Conservation (phyloP, 1,139 yeast genomes). For the Suhomyces yuchorum region DNA sequence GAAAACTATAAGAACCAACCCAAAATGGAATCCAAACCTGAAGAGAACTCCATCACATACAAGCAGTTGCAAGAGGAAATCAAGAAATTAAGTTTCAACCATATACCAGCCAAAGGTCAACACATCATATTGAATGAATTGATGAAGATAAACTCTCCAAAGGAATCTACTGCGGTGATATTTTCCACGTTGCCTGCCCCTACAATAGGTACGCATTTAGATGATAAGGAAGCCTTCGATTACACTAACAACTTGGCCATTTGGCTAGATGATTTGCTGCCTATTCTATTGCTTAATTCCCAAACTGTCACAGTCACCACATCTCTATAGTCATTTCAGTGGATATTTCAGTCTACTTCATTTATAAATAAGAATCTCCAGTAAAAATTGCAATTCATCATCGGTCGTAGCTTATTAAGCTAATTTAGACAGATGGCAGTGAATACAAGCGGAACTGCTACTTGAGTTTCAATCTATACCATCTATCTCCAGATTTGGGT, state of each 20-base stretch:
- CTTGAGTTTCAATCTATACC: too few species aligned
- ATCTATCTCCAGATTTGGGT: not conserved
- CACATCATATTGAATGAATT: slow-evolving; percentile 84
- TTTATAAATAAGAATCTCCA: too few species aligned
- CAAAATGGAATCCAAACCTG: slow-evolving; percentile 2
- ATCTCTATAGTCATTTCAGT: slow-evolving; percentile 48
- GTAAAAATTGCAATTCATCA: too few species aligned
- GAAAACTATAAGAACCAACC: slow-evolving; percentile 13
- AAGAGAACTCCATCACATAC: slow-evolving; percentile 27
- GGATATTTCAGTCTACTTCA: not conserved
- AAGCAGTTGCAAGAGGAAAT: slow-evolving; percentile 43
- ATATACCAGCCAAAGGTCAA: slow-evolving; percentile 88
- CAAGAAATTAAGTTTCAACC: slow-evolving; percentile 64
- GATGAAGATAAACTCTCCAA: slow-evolving; percentile 64
- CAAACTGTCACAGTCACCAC: slow-evolving; percentile 96
- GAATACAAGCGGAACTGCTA: too few species aligned
- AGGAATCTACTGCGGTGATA: slow-evolving; percentile 63
- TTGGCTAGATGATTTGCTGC: slow-evolving; percentile 84
- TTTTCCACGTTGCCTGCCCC: slow-evolving; percentile 93
- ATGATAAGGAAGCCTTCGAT: slow-evolving; percentile 66
- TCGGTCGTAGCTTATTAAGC: too few species aligned
- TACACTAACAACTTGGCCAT: slow-evolving; percentile 75
- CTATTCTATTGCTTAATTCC: slow-evolving; percentile 77
- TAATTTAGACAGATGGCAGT: too few species aligned
- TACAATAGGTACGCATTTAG: slow-evolving; percentile 72